Conservation (phyloP, 2,329 filamentous ascomycete species). For the Cladophialophora immunda region DNA sequence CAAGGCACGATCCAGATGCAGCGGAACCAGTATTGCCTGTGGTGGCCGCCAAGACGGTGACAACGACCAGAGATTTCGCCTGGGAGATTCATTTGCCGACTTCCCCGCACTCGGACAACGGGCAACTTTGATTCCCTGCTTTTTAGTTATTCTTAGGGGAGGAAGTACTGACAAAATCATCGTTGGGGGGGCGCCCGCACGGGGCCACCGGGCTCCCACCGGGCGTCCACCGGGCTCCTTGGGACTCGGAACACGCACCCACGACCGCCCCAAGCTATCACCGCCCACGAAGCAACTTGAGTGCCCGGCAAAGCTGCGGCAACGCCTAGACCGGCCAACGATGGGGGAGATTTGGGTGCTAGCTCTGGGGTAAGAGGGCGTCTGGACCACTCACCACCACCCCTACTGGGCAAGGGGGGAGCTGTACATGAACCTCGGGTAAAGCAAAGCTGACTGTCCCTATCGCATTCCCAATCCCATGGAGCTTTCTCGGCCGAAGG, state of each 20-base stretch:
- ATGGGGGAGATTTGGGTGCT: neutral
- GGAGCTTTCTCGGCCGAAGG: constrained; percentile 10
- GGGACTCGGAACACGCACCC: neutral
- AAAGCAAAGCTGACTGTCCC: neutral
- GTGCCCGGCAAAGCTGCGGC: constrained; percentile 1
- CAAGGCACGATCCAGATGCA: neutral
- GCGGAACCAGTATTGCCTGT: no score
- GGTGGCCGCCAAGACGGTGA: no score
- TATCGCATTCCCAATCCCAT: constrained; percentile 12
- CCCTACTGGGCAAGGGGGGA: no score
- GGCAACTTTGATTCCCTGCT: neutral
- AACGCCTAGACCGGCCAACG: neutral
- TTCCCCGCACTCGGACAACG: neutral
- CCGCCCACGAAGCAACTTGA: neutral
- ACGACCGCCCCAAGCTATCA: neutral
- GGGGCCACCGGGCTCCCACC: neutral
- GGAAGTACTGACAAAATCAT: neutral
- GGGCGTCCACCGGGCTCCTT: constrained; percentile 2
- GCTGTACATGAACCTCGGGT: neutral
- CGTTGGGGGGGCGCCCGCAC: no score
- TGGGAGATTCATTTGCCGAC: neutral
- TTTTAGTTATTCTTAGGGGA: neutral
- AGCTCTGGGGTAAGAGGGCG: neutral
- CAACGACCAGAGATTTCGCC: no score
- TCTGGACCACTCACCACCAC: neutral